phyloP scores from a whole-genome alignment of 2,329 filamentous ascomycete species.

The Fusarium palustre region DNA sequence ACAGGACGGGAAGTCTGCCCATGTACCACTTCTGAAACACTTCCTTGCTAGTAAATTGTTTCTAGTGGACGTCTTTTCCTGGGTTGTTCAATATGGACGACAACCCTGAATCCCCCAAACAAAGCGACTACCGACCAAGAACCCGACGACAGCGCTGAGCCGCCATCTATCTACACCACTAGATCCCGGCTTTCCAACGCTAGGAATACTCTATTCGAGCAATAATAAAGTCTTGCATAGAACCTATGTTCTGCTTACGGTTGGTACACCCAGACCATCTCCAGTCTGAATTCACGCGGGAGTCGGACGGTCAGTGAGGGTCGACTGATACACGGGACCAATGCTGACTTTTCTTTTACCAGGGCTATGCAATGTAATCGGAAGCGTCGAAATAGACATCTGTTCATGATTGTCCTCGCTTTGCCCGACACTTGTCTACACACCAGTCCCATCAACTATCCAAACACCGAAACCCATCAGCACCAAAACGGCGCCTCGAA shows the following conservation, averaged over 20 bases:
- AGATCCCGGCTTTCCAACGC: neutral
- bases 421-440: neutral
- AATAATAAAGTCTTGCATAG: too few species aligned
- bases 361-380: neutral
- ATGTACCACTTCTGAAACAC: too few species aligned
- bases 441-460: neutral
- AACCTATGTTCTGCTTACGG: too few species aligned
- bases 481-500: neutral
- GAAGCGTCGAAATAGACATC: neutral
- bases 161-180: neutral
- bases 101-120: neutral
- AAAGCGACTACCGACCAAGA: neutral
- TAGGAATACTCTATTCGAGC: neutral
- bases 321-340: neutral
- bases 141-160: neutral
- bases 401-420: neutral
- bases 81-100: neutral
- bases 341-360: neutral
- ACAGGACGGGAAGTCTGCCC: too few species aligned
- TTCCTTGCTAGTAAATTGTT: neutral
- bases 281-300: neutral
- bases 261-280: neutral
- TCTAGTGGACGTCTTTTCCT: neutral
- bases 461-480: neutral
- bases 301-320: neutral